These are phyloP conservation scores for Coemansia asiatica DNA, from an alignment of 192 early-diverging fungal species.

Conservation along the genomic window DNA sequence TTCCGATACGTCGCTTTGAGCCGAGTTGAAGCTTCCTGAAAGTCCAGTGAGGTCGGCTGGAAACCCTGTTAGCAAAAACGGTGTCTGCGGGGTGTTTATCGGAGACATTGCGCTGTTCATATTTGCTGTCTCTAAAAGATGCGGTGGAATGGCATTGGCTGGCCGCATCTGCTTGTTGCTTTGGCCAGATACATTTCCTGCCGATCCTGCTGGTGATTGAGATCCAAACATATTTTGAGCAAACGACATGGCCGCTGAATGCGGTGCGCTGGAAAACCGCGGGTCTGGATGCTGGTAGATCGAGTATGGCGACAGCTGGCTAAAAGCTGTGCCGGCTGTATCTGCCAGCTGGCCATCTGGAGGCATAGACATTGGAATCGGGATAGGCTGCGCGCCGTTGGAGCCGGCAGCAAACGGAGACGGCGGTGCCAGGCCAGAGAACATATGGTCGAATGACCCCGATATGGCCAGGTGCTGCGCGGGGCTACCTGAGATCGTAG, in stretches of 20 bases:
- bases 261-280: conserved; percentile 12
- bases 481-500: conserved; percentile 7
- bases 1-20: conserved; percentile 23
- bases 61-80: neutral
- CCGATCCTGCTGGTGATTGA: neutral
- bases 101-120: conserved; percentile 11
- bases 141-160: conserved; percentile 37
- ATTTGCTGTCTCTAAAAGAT: conserved; percentile 11
- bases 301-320: neutral
- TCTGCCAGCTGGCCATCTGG: neutral
- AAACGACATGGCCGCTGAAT: neutral
- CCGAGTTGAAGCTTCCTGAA: conserved; percentile 15
- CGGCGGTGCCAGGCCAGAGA: neutral
- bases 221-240: neutral
- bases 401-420: neutral
- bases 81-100: neutral
- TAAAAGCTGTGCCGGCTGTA: neutral
- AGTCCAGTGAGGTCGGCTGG: neutral
- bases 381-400: conserved; percentile 12
- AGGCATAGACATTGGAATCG: conserved; percentile 12
- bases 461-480: conserved; percentile 5
- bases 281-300: neutral
- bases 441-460: neutral
- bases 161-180: conserved; percentile 6
- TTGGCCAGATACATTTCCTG: neutral